Evolutionary conservation across 2,329 filamentous ascomycete genomes (phyloP).

Genomic region (Aspergillus cejpii): DNA sequence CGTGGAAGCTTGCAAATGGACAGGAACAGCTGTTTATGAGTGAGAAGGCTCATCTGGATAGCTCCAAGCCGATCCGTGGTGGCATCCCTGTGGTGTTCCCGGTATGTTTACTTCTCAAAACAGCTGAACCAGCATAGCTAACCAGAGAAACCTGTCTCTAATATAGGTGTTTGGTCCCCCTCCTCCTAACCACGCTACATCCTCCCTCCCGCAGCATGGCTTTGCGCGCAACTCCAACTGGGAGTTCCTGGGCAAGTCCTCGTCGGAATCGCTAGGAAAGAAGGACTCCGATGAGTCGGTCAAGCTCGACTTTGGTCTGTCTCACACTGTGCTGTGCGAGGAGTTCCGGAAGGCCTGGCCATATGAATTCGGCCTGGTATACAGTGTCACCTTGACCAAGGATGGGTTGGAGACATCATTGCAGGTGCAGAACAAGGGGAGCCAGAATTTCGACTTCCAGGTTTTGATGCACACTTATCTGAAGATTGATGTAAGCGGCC

Average conservation of each 20-base stretch:
- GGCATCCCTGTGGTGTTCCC: conserved; percentile 92
- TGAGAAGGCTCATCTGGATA: conserved; percentile 72
- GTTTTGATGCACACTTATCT: conserved; percentile 89
- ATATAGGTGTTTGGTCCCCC: conserved; percentile 72
- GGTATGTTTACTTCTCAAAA: conserved; percentile 47
- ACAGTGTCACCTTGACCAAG: conserved; percentile 78
- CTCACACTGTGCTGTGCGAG: conserved; percentile 62
- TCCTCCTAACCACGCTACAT: conserved; percentile 68
- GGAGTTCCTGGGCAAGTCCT: conserved; percentile 63
- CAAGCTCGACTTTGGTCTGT: conserved; percentile 93
- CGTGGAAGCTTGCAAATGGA: conserved; percentile 78
- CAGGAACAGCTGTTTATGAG: conserved; percentile 83
- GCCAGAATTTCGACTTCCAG: conserved; percentile 80
- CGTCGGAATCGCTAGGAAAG: conserved; percentile 33
- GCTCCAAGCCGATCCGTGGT: conserved; percentile 80
- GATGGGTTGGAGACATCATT: conserved; percentile 72
- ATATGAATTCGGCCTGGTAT: conserved; percentile 80
- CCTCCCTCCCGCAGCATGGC: conserved; percentile 80
- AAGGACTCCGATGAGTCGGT: conserved; percentile 58
- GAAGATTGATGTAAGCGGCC: conserved; percentile 60
- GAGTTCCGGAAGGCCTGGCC: conserved; percentile 70
- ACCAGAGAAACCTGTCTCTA: background rate
- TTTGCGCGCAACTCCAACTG: conserved; percentile 85
- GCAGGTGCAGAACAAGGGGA: conserved; percentile 81
- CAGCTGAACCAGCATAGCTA: conserved; percentile 10